These are phyloP conservation scores for Diplosphaera chodatii DNA, from an alignment of 139 green algal genomes.

Conservation along the genomic window DNA sequence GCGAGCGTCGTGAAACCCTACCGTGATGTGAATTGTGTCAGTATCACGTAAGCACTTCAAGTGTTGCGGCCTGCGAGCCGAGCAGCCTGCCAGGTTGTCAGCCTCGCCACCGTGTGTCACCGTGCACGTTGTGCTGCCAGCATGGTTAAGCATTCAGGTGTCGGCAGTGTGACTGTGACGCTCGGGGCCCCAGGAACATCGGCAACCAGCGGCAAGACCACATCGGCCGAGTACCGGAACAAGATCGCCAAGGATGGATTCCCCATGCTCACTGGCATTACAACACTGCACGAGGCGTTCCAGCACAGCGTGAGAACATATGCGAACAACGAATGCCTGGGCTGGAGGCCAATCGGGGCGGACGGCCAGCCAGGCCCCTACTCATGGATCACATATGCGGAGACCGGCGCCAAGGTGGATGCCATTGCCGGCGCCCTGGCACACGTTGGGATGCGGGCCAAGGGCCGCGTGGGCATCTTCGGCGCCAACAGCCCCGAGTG, in stretches of 20 bases:
- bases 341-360: slow-evolving; percentile 12
- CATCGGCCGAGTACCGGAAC: slow-evolving; percentile 32
- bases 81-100: no score
- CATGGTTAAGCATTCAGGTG: neutral
- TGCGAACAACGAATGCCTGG: slow-evolving; percentile 42
- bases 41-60: no score
- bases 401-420: slow-evolving; percentile 22
- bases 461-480: slow-evolving; percentile 56
- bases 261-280: slow-evolving; percentile 23
- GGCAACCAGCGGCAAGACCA: neutral
- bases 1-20: no score
- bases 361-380: slow-evolving; percentile 31
- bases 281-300: slow-evolving; percentile 61
- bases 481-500: slow-evolving; percentile 82
- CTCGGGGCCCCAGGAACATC: no score
- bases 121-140: no score
- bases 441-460: slow-evolving; percentile 25
- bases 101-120: no score
- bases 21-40: no score
- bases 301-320: slow-evolving; percentile 33
- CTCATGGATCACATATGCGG: slow-evolving; percentile 43
- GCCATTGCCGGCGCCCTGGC: slow-evolving; percentile 34
- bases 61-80: no score
- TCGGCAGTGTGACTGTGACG: neutral
- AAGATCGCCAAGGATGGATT: slow-evolving; percentile 36